Evolutionary conservation across 1,139 yeast species (phyloP), one percentile per base, ranked within the genome.

Genomic region (Geotrichum histeridarum): DNA sequence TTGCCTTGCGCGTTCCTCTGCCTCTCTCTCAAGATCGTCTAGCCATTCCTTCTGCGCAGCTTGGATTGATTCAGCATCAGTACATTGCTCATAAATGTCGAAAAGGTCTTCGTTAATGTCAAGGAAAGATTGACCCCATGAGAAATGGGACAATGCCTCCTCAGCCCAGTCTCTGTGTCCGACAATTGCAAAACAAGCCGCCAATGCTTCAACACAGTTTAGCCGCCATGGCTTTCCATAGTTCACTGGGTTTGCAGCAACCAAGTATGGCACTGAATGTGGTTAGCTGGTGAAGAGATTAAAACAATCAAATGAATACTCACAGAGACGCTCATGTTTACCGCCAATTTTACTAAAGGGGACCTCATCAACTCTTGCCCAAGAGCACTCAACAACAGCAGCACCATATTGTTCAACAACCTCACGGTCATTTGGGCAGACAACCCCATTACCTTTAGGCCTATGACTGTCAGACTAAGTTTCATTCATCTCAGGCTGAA

Each of bases 371-470:
- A 94, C 70, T 58, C 98, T 75, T 0, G 99, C 99, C 99, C 99
- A 93, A 1, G 97, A 90, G 70, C 98, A 93, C 68, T 93, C 99
- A 1, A 93, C 99, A 8, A 93, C 99, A 0, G 99, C 96, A 11
- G 91, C 94, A 36, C 99, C 99, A 52, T 76, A 70, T 44, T 77
- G 76, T 64, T 86, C 96, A 0, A 91, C 95, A 17, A 88, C 76
- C 54, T 81, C 88, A 42, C 72, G 67, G 69, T 93, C 99, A 61
- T 87, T 77, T 0, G 99, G 99, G 69, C 96, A 89, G 1, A 93
- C 97, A 1, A 90, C 94, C 2, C 82, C 79, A 64, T 83, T 85
- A 11, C 98, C 99, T 67, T 89, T 90, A 0, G 99, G 99, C 12
- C 70, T 67, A 12, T 22, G n/a, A 15, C 15, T 14, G 8, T 22